Percentiles rank a stretch among this genome's conserved stretches.
Evolutionary conservation across 2,329 filamentous ascomycete genomes (phyloP).

Genomic region (Keithomyces neogunnii): DNA sequence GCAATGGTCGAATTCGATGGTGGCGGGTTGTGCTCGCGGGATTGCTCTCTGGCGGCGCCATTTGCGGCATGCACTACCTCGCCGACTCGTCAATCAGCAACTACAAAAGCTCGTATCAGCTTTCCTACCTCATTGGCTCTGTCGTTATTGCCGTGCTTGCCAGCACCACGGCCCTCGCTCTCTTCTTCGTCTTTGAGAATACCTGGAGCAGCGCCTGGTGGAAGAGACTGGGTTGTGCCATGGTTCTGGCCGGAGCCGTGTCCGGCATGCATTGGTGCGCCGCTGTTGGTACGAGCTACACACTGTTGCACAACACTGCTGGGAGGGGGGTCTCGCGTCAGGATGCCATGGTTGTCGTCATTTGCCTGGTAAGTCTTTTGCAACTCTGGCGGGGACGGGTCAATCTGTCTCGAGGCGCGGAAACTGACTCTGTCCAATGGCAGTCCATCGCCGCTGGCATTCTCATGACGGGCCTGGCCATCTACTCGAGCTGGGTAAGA

Average conservation of each 20-base stretch:
- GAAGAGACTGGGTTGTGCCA: slow-evolving; percentile 59
- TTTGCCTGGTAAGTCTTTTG: slow-evolving; percentile 49
- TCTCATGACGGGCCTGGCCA: slow-evolving; percentile 46
- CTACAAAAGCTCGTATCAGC: slow-evolving; percentile 55
- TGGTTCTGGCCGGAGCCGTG: slow-evolving; percentile 64
- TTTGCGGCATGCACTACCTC: slow-evolving; percentile 79
- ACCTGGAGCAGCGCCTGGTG: slow-evolving; percentile 72
- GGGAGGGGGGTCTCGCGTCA: slow-evolving; percentile 9
- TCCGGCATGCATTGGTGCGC: slow-evolving; percentile 84
- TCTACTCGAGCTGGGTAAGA: slow-evolving; percentile 31
- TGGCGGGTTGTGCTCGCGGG: slow-evolving; percentile 54
- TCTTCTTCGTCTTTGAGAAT: slow-evolving; percentile 70
- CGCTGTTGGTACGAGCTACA: slow-evolving; percentile 60
- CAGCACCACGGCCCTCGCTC: slow-evolving; percentile 57
- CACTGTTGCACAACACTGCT: slow-evolving; percentile 34
- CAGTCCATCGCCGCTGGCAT: slow-evolving; percentile 55
- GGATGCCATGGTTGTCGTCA: slow-evolving; percentile 50
- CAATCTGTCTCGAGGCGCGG: not conserved
- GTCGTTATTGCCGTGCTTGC: slow-evolving; percentile 63
- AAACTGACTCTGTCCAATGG: not conserved
- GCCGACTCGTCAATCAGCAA: slow-evolving; percentile 74
- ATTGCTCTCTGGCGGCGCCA: slow-evolving; percentile 61
- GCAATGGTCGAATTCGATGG: slow-evolving; percentile 45
- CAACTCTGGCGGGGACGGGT: not conserved
- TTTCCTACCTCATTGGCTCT: slow-evolving; percentile 55